Percentiles rank a stretch among this genome's conserved stretches.
Evolutionary conservation across 768 basidiomycete genomes (phyloP).

Genomic region (Mycena chlorophos): DNA sequence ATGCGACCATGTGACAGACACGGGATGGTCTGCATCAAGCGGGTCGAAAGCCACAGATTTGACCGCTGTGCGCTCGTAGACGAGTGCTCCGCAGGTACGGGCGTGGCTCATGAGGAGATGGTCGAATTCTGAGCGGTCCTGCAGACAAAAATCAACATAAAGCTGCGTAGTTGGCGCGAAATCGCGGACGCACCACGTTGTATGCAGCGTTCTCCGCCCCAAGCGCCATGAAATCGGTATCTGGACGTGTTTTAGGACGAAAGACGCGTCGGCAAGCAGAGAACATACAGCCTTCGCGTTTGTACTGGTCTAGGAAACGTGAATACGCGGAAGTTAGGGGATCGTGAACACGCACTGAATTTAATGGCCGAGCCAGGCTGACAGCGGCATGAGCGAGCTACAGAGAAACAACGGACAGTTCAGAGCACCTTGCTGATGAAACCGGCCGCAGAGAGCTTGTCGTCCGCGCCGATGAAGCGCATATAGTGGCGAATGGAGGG

Average conservation of each 20-base stretch:
- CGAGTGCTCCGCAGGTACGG: constrained; percentile 48
- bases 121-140: constrained; percentile 65
- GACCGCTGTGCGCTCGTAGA: constrained; percentile 58
- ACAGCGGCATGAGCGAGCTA: constrained; percentile 8
- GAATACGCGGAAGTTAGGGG: constrained; percentile 4
- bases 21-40: constrained; percentile 41
- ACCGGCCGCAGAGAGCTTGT: constrained; percentile 48
- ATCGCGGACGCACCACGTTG: constrained; percentile 51
- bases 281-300: constrained; percentile 61
- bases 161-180: not conserved
- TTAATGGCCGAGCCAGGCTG: constrained; percentile 66
- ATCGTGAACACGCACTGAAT: constrained; percentile 35
- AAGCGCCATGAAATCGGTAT: constrained; percentile 60
- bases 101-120: constrained; percentile 58
- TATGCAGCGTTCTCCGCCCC: constrained; percentile 56
- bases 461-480: constrained; percentile 58
- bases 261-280: not conserved
- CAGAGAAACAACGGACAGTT: constrained; percentile 1
- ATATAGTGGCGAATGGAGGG: constrained; percentile 61
- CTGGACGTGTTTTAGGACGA: constrained; percentile 29
- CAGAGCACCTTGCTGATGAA: constrained; percentile 55
- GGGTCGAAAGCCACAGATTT: constrained; percentile 46
- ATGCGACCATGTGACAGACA: constrained; percentile 57
- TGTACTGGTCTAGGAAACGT: constrained; percentile 42
- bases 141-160: not conserved